Base-by-base conservation (phyloP, 805 yeast species). In the Metschnikowia anglica region DNA sequence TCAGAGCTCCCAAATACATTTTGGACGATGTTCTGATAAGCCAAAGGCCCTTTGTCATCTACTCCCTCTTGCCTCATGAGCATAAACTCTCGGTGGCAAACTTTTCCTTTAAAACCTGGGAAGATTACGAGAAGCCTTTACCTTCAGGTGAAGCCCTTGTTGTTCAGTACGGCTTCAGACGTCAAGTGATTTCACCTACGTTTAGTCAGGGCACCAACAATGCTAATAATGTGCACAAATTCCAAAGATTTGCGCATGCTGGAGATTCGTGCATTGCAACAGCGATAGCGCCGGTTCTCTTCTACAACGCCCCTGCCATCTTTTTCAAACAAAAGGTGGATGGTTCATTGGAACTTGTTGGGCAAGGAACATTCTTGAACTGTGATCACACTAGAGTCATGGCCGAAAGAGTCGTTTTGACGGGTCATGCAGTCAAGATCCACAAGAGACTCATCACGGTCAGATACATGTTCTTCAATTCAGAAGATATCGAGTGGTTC, bases 391-490 rank as follows among this genome's bases (percentile, higher is more conserved):
- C 83, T 11, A 79, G 98, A 63, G 76, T 91, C 19, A 60, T 90
- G 41, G 96, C 95, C 24, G 89, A 91, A 75, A 79, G 98, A 61
- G 83, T 84, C 4, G 81, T 93, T 5, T 69, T 93, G 41, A 93
- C 98, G 0, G 99, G 99, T 44, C 89, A 88, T 54, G 96, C 97
- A 33, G 82, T 89, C 66, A 93, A 90, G 73, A 90, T 93, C 56
- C 97, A 95, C 73, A 91, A 88, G 70, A 80, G 76, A 47, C 86
- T 90, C 30, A 88, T 93, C 50, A 93, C 99, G 2, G 77, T 93
- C 45, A 83, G 98, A 54, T 93, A 89, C 77, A 93, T 93, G 99
- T 93, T 93, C 74, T 91, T 91, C 81, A 88, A 83, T 58, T 70
- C 87, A 9, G 88, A 85, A 36, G 99, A 93, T 61, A 85, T 95